Conservation (phyloP, 192 early-diverging fungal species). For the Umbelopsis sp. region DNA sequence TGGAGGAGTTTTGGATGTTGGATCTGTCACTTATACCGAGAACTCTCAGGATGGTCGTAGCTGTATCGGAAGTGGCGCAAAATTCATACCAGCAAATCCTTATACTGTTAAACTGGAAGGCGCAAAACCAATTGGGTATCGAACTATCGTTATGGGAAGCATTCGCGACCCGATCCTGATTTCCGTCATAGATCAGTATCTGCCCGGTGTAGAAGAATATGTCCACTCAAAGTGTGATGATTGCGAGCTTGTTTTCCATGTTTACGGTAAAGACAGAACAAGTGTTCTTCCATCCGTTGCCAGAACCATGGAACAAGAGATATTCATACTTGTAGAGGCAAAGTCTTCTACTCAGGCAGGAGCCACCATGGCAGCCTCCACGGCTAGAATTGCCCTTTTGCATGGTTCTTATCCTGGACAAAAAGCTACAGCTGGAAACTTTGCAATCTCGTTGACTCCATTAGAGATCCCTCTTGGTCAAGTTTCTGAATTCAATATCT, state of each 20-base stretch:
- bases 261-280: conserved; percentile 24
- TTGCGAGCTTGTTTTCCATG: conserved; percentile 16
- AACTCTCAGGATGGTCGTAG: too few species aligned
- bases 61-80: conserved; percentile 1
- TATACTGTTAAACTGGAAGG: conserved; percentile 31
- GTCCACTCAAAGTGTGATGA: not conserved
- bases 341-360: conserved; percentile 5
- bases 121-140: conserved; percentile 10
- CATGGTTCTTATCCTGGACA: conserved; percentile 24
- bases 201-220: not conserved
- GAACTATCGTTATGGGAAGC: conserved; percentile 21
- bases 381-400: conserved; percentile 22
- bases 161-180: conserved; percentile 27
- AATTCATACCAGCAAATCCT: conserved; percentile 4
- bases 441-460: conserved; percentile 24
- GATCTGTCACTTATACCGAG: not conserved
- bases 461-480: conserved; percentile 22
- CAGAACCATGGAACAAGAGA: not conserved
- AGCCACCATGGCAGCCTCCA: conserved; percentile 10
- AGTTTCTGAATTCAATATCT: conserved; percentile 24
- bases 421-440: conserved; percentile 26
- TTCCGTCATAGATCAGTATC: conserved; percentile 2
- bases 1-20: conserved; percentile 23
- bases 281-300: not conserved
- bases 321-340: conserved; percentile 14